Percentiles rank a stretch among this genome's conserved stretches.
phyloP scores from a whole-genome alignment of 2,329 filamentous ascomycete species.

The Podosphaera xanthii region DNA sequence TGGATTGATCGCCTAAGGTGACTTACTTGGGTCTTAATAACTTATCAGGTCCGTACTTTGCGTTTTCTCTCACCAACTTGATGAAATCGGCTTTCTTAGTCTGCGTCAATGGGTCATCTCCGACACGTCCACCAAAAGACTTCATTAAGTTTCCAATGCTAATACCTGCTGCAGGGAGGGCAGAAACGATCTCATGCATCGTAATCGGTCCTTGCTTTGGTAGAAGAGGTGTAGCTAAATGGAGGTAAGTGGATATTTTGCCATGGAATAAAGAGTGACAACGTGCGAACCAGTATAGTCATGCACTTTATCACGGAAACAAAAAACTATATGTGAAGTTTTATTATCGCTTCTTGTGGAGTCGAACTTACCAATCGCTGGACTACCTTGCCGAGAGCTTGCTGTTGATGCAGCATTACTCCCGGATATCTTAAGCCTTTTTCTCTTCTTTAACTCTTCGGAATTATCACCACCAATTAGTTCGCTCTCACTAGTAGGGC shows the following conservation, averaged over 20 bases:
- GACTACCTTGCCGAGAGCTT: conserved; percentile 39
- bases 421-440: conserved; percentile 27
- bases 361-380: conserved; percentile 16
- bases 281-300: neutral
- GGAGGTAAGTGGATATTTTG: neutral
- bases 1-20: neutral
- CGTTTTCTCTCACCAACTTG: conserved; percentile 31
- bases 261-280: too few species aligned
- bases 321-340: neutral
- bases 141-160: conserved; percentile 29
- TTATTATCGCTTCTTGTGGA: conserved; percentile 7
- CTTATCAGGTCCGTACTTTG: conserved; percentile 31
- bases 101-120: conserved; percentile 23
- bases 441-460: conserved; percentile 35
- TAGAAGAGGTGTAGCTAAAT: neutral
- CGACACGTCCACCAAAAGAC: conserved; percentile 29
- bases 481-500: conserved; percentile 47
- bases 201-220: conserved; percentile 19
- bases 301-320: neutral
- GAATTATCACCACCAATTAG: conserved; percentile 46
- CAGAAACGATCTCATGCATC: conserved; percentile 29
- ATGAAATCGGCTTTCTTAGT: conserved; percentile 34
- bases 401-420: conserved; percentile 24
- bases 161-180: conserved; percentile 29
- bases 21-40: conserved; percentile 18